A percentile compares a stretch with the other conserved stretches of the same genome.
These are phyloP conservation scores for Pseudogymnoascus sp. DNA, from an alignment of 2,329 filamentous ascomycete genomes.

Conservation along the genomic window DNA sequence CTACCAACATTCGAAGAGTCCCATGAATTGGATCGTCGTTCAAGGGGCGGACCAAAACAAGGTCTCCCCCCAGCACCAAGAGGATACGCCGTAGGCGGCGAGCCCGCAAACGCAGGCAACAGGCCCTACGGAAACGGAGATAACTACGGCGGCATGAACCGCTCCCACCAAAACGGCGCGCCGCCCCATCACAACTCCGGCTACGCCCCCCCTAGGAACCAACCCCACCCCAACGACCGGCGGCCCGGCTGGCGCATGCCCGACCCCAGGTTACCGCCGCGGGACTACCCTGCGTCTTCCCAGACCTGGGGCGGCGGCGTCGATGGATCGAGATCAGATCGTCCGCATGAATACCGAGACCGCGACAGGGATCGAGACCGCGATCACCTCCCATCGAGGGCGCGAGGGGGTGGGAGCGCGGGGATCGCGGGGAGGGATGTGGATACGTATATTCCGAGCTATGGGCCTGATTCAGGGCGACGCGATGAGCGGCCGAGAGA, in stretches of 20 bases:
- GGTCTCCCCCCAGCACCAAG: conserved; percentile 84
- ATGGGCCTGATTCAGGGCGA: conserved; percentile 31
- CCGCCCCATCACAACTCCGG: conserved; percentile 19
- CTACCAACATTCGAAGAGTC: conserved; percentile 91
- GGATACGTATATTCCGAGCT: conserved; percentile 45
- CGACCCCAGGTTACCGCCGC: conserved; percentile 24
- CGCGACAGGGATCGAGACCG: conserved; percentile 30
- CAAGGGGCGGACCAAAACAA: conserved; percentile 78
- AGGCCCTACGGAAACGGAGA: conserved; percentile 19
- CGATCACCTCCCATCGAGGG: conserved; percentile 18
- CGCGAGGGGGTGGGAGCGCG: conserved; percentile 14
- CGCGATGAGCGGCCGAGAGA: conserved; percentile 26
- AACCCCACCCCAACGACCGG: conserved; percentile 22
- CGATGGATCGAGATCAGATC: conserved; percentile 25
- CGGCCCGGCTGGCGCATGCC: conserved; percentile 27
- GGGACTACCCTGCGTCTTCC: conserved; percentile 13
- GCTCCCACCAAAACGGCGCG: conserved; percentile 22
- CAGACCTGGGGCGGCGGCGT: conserved; percentile 5
- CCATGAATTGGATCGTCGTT: conserved; percentile 90
- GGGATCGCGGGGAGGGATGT: conserved; percentile 27
- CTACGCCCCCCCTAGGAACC: conserved; percentile 11
- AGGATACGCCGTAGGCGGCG: conserved; percentile 78
- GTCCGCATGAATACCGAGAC: conserved; percentile 35
- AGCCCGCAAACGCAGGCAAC: conserved; percentile 25
- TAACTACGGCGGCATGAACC: conserved; percentile 19